These are phyloP conservation scores for Serendipita vermifera DNA, from an alignment of 768 basidiomycete species.

Conservation along the genomic window DNA sequence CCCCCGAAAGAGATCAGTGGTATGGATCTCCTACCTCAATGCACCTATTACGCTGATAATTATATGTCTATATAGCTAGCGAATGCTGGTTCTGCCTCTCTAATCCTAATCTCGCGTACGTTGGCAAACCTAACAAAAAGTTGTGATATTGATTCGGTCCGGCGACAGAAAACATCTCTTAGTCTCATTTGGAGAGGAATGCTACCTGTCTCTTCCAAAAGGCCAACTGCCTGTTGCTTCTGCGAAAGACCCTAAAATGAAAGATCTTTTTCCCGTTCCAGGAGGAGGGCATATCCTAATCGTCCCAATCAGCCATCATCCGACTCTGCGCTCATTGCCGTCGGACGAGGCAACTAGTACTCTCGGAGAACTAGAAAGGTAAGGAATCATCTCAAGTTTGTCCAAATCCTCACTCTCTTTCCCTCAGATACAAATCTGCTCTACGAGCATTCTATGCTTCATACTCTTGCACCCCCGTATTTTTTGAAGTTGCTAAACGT, in stretches of 20 bases:
- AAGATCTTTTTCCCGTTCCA: conserved; percentile 42
- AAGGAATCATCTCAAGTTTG: conserved; percentile 12
- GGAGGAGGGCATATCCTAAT: conserved; percentile 95
- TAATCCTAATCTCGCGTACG: conserved; percentile 79
- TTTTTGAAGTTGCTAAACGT: conserved; percentile 79
- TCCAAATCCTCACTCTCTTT: neutral
- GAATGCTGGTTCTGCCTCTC: conserved; percentile 99
- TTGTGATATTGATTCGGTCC: neutral
- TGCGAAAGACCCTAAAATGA: conserved; percentile 26
- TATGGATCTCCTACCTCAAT: conserved; percentile 28
- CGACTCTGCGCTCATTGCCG: conserved; percentile 73
- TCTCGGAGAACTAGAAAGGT: conserved; percentile 69
- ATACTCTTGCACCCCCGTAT: conserved; percentile 52
- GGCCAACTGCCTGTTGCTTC: conserved; percentile 86
- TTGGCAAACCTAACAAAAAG: too few relatives aligned
- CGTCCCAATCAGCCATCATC: conserved; percentile 87
- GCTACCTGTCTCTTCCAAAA: conserved; percentile 92
- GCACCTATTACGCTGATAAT: neutral
- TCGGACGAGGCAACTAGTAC: conserved; percentile 63
- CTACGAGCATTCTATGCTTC: conserved; percentile 59
- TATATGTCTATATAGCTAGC: conserved; percentile 41
- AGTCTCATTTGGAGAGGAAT: conserved; percentile 83
- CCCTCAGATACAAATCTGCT: conserved; percentile 59
- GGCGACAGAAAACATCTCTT: conserved; percentile 78
- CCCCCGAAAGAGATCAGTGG: conserved; percentile 70